Evolutionary conservation across 139 green algal genomes (phyloP).

Genomic region (Haematococcus lacustris): DNA sequence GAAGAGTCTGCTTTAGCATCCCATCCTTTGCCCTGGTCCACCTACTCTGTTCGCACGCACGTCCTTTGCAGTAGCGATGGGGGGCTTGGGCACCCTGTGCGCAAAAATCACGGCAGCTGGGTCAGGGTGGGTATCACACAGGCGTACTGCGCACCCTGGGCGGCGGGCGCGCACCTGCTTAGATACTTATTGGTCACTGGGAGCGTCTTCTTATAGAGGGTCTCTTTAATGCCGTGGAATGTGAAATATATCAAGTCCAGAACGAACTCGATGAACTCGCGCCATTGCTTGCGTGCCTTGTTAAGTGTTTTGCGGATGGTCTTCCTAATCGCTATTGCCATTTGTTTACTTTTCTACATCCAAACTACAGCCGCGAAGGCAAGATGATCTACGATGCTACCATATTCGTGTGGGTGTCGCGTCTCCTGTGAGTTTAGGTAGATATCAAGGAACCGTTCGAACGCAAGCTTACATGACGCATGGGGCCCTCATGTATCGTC

Average conservation of each 20-base stretch:
- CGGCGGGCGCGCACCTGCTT: neutral
- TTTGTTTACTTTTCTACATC: too few species aligned
- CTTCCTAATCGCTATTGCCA: too few species aligned
- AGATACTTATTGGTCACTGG: neutral
- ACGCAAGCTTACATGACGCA: too few species aligned
- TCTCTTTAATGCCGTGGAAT: neutral
- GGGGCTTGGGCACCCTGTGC: slow-evolving; percentile 8
- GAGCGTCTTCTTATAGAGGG: slow-evolving; percentile 5
- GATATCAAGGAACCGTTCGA: too few species aligned
- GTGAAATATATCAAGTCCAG: neutral
- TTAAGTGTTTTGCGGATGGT: too few species aligned
- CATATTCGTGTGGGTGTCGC: too few species aligned
- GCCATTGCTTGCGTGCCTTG: too few species aligned
- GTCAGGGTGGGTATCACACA: neutral
- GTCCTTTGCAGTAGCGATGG: slow-evolving; percentile 17
- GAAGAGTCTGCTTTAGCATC: neutral
- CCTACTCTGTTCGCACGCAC: slow-evolving; percentile 20
- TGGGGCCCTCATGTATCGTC: too few species aligned
- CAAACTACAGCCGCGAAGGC: too few species aligned
- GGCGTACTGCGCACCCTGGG: neutral
- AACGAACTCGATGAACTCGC: neutral
- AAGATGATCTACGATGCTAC: too few species aligned
- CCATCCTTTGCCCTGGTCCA: neutral
- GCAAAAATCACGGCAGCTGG: neutral
- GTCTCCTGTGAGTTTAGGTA: too few species aligned